phyloP scores from a whole-genome alignment of 1,284 basidiomycete species.

The Microbotryum lychnidis-dioicae region DNA sequence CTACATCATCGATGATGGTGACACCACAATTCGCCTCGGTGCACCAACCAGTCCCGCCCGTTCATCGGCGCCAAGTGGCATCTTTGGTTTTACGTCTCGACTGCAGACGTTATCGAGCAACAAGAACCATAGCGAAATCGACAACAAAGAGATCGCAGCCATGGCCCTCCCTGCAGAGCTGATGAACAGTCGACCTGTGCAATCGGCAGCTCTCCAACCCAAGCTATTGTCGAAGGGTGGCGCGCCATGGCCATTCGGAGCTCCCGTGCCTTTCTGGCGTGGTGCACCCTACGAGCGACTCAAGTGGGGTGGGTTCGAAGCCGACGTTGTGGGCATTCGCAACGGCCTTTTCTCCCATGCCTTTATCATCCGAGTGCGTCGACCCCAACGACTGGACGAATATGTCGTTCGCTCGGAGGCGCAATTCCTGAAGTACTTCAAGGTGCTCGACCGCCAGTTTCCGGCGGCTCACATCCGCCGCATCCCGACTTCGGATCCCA shows the following conservation, averaged over 20 bases:
- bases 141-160: conserved; percentile 7
- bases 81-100: no score
- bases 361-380: conserved; percentile 32
- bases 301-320: conserved; percentile 34
- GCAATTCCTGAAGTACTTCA: conserved; percentile 29
- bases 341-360: conserved; percentile 18
- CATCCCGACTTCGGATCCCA: conserved; percentile 21
- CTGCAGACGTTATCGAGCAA: no score
- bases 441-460: conserved; percentile 22
- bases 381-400: conserved; percentile 31
- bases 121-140: no score
- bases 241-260: conserved; percentile 28
- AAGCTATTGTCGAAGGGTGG: conserved; percentile 21
- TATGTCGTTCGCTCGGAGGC: conserved; percentile 31
- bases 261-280: conserved; percentile 26
- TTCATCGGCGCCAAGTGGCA: no score
- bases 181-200: conserved; percentile 5
- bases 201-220: conserved; percentile 5
- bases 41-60: no score
- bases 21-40: no score
- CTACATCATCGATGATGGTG: no score
- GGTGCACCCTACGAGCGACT: conserved; percentile 27
- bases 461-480: conserved; percentile 27
- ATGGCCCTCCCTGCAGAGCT: conserved; percentile 16
- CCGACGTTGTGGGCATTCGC: conserved; percentile 29